phyloP scores from a whole-genome alignment of 2,329 filamentous ascomycete species.

The Cryphonectria carpinicola region DNA sequence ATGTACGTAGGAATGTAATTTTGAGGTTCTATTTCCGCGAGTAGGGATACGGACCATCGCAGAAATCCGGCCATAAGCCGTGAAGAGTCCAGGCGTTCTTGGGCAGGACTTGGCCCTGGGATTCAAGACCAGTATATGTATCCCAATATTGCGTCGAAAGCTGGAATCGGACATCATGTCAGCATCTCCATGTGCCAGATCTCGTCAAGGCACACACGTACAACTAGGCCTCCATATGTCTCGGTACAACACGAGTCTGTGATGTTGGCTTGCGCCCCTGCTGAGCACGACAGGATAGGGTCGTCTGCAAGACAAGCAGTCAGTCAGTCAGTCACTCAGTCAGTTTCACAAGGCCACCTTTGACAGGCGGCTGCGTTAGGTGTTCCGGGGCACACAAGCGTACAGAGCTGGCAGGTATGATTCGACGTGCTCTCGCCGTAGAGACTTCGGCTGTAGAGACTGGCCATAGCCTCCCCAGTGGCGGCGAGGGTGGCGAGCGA shows the following conservation, averaged over 20 bases:
- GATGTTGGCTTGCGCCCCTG: constrained; percentile 44
- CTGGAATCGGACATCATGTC: constrained; percentile 27
- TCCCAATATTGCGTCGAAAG: constrained; percentile 68
- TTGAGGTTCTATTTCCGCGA: background rate
- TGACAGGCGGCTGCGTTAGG: background rate
- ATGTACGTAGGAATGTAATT: too few relatives aligned
- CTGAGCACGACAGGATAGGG: constrained; percentile 53
- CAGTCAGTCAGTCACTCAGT: background rate
- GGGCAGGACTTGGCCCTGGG: constrained; percentile 61
- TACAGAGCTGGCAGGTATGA: constrained; percentile 59
- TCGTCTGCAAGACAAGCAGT: constrained; percentile 30
- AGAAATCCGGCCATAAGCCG: constrained; percentile 61
- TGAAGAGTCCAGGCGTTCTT: constrained; percentile 62
- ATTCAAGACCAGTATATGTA: constrained; percentile 64
- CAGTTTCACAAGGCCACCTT: background rate
- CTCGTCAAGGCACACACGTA: constrained; percentile 27
- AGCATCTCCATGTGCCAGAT: background rate
- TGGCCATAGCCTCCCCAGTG: constrained; percentile 39
- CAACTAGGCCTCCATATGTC: constrained; percentile 65
- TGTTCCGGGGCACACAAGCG: constrained; percentile 9
- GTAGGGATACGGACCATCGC: constrained; percentile 40
- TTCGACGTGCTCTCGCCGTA: constrained; percentile 54
- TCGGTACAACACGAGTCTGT: constrained; percentile 68
- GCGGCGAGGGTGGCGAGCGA: constrained; percentile 33
- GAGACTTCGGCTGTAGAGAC: constrained; percentile 35